Evolutionary conservation across 306 rosid species (phyloP), one percentile per base, ranked within the genome.

Genomic region (Hippophae tibetana): DNA sequence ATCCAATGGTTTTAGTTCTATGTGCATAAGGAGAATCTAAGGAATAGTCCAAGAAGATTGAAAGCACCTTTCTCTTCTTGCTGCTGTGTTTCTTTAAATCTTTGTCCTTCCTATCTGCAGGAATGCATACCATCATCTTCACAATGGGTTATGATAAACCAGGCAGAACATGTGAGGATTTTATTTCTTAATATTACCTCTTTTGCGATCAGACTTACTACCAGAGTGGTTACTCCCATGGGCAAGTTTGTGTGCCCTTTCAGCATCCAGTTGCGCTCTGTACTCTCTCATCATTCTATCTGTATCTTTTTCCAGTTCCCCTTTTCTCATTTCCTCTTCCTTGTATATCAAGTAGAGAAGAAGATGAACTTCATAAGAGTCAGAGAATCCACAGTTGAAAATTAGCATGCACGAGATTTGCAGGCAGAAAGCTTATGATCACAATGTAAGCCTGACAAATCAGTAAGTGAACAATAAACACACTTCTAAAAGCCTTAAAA

Each of bases 241-340:
- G 63, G 95, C 76, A 68, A 93, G 99, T 69, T 88, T 93, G 60
- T 71, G 83, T 10, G 95, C 86, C 74, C 99, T 81, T 73, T 93
- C 99, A 13, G 95, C 94, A 82, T 88, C 99, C 69, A 93, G 78
- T 72, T 93, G 99, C 63, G 99, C 99, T 79, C 99, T 75, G 79
- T 88, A 88, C 63, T 93, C 99, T 75, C 93, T 82, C 99, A 93
- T 93, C 97, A 85, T 83, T 79, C 68, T 80, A 73, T 92, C 95
- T 1, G 87, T 87, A 73, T 88, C 99, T 57, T 89, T 89, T 76
- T 92, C 99, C 76, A 87, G 69, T 69, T 92, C 99, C 67, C 99
- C 99, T 68, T 80, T 76, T 76, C 79, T 86, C 50, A 92, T 66
- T 69, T 92, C 98, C 61, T 92, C 98, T 81, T 92, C 98, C 97